Evolutionary conservation across 1,139 yeast species (phyloP).

Genomic region (Geotrichum citri-aurantii): DNA sequence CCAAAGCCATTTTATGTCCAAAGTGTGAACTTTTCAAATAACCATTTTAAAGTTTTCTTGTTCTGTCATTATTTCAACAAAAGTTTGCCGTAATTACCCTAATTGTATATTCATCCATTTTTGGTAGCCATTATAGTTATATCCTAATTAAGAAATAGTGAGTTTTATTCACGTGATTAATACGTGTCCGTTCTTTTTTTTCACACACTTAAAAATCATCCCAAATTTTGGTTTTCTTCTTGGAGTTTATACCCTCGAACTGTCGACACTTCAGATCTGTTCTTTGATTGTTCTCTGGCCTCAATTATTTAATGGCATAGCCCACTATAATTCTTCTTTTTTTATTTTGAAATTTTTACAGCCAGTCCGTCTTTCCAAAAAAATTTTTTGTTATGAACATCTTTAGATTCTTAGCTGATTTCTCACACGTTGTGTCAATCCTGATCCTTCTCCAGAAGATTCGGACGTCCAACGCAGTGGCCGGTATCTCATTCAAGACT

Average conservation of each 20-base stretch:
- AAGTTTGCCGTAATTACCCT: too few species aligned
- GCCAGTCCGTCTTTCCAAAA: too few species aligned
- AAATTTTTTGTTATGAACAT: slow-evolving; percentile 15
- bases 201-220: neutral
- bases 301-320: too few species aligned
- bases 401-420: slow-evolving; percentile 40
- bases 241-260: neutral
- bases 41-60: too few species aligned
- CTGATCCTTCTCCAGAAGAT: slow-evolving; percentile 70
- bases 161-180: neutral
- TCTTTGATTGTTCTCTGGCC: neutral
- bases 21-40: too few species aligned
- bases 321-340: neutral
- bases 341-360: neutral
- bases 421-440: slow-evolving; percentile 78
- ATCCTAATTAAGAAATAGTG: neutral
- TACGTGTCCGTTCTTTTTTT: slow-evolving; percentile 1
- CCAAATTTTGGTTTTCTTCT: neutral
- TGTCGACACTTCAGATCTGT: too few species aligned
- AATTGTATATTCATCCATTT: too few species aligned
- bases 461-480: slow-evolving; percentile 56
- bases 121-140: too few species aligned
- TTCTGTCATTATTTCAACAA: too few species aligned
- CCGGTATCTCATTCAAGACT: slow-evolving; percentile 85
- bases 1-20: too few species aligned